phyloP scores from a whole-genome alignment of 371 early-diverging fungal genomes.

The Amoeboaphelidium protococcarum region DNA sequence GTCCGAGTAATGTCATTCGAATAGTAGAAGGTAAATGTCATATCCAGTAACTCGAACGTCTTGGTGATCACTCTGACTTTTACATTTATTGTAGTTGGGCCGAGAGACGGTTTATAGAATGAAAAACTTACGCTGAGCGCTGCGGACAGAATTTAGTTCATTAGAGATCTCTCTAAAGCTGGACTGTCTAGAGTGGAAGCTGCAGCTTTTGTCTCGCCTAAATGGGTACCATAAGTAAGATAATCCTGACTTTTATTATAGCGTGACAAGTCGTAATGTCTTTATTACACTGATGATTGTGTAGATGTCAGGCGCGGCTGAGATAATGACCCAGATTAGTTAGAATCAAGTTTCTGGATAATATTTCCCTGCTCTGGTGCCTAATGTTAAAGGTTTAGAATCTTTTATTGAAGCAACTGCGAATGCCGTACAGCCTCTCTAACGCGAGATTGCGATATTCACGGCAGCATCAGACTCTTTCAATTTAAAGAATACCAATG shows the following conservation, averaged over 20 bases:
- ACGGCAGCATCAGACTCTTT: constrained; percentile 72
- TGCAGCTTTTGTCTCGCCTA: constrained; percentile 86
- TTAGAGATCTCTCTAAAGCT: constrained; percentile 45
- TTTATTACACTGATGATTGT: not conserved
- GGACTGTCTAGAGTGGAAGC: constrained; percentile 69
- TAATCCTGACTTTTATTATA: not conserved
- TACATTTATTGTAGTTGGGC: constrained; percentile 30
- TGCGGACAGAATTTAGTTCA: constrained; percentile 47
- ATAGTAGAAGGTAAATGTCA: too few relatives aligned
- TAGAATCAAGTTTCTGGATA: constrained; percentile 16
- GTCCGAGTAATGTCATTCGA: too few relatives aligned
- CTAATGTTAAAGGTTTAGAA: constrained; percentile 70
- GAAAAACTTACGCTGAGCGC: constrained; percentile 62
- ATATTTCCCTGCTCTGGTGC: constrained; percentile 67
- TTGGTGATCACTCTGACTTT: too few relatives aligned
- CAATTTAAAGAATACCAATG: constrained; percentile 71
- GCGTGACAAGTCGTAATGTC: constrained; percentile 2
- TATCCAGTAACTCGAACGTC: too few relatives aligned
- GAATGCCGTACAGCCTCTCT: constrained; percentile 18
- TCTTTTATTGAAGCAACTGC: constrained; percentile 27
- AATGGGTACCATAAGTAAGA: constrained; percentile 81
- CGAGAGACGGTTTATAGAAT: constrained; percentile 91
- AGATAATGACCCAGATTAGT: constrained; percentile 39
- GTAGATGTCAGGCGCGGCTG: constrained; percentile 55
- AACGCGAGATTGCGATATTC: constrained; percentile 73